Base-by-base conservation (phyloP, 345 rosid species). In the Brassica juncea region DNA sequence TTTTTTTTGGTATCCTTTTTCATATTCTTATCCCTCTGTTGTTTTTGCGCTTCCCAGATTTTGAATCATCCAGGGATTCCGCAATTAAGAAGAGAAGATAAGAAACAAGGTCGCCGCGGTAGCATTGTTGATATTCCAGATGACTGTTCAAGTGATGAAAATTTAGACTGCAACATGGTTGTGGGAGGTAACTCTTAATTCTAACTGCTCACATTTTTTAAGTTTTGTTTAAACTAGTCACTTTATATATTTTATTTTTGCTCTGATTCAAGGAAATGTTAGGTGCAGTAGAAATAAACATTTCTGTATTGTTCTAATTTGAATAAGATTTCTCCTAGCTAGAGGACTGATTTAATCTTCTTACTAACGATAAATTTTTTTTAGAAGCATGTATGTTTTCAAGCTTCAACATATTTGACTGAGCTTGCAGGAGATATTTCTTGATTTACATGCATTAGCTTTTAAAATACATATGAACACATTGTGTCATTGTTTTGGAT, bases 31-130 rank as follows among this genome's bases (percentile, higher is more conserved):
- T 31, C 55, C 61, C 60, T 52, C 30, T 62, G 8, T 69, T 71
- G 52, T 60, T 67, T 60, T 79, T 75, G 68, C 81, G 28, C 47
- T 61, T 86, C 70, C 80, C 85, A 96, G 99, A 93, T 96, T 83
- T 91, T 97, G 93, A 96, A 96, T 84, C 99, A 96, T 88, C 99
- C 99, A 75, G 97, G 98, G 70, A 96, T 96, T 83, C 83, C 93
- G 80, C 98, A 93, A 82, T 80, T 96, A 89, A 93, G 84, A 75
- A 96, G 94, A 79, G 94, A 85, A 77, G 88, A 91, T 82, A 87
- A 87, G 80, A 92, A 82, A 80, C 77, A 79, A 58, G 79, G 80
- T 12, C 85, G 81, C 66, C 93, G 81, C 72, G 98, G 91, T 75
- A 97, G 93, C 73, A 80, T 88, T 79, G 86, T 80, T 61, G 98